These are phyloP conservation scores for Castanea sativa DNA, from an alignment of 306 rosid species.

Conservation along the genomic window DNA sequence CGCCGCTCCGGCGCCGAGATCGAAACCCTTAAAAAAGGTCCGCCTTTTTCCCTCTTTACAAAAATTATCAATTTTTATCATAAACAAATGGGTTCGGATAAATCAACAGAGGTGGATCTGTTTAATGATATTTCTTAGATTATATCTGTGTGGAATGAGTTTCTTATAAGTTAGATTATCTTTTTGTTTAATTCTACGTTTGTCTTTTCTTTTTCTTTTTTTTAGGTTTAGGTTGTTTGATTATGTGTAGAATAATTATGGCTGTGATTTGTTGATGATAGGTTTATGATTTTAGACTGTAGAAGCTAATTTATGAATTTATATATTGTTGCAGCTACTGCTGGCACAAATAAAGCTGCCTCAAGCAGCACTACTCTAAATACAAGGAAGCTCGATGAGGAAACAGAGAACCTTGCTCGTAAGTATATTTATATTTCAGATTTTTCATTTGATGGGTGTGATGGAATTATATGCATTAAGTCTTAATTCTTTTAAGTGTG, in stretches of 20 bases:
- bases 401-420: conserved; percentile 82
- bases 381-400: conserved; percentile 87
- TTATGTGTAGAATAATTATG: too few relatives aligned
- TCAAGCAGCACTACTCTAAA: conserved; percentile 77
- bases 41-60: background rate
- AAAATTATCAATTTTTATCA: too few relatives aligned
- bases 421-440: conserved; percentile 19
- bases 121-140: too few relatives aligned
- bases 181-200: too few relatives aligned
- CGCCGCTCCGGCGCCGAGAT: conserved; percentile 85
- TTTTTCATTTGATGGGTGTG: background rate
- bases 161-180: too few relatives aligned
- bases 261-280: background rate
- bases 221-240: too few relatives aligned
- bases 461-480: background rate
- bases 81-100: too few relatives aligned
- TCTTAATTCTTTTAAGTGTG: background rate
- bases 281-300: background rate
- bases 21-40: conserved; percentile 74
- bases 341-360: conserved; percentile 82
- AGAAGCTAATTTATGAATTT: background rate
- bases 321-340: conserved; percentile 42
- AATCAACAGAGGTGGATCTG: too few relatives aligned
- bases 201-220: too few relatives aligned
- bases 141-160: too few relatives aligned